These are phyloP conservation scores for Paraphaeosphaeria minitans DNA, from an alignment of 2,329 filamentous ascomycete species.

Conservation along the genomic window DNA sequence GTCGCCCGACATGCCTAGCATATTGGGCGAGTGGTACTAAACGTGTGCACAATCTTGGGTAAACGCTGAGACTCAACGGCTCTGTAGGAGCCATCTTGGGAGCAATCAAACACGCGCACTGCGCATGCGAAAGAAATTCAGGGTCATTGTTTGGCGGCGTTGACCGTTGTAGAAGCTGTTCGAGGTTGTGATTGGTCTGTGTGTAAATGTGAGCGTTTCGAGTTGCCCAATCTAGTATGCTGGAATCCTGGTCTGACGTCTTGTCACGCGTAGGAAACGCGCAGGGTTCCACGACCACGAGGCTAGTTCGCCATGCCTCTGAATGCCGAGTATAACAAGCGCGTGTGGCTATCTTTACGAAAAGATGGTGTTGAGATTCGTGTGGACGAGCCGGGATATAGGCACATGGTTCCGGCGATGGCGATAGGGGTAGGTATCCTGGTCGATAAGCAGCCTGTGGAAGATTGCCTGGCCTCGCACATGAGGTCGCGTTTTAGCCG, in stretches of 20 bases:
- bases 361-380: constrained; percentile 2
- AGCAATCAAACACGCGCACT: constrained; percentile 5
- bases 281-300: constrained; percentile 12
- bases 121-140: constrained; percentile 1
- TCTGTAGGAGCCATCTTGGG: background rate
- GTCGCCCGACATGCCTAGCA: constrained; percentile 1
- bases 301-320: constrained; percentile 1
- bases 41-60: constrained; percentile 5
- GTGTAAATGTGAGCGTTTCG: constrained; percentile 7
- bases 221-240: constrained; percentile 3
- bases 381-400: background rate
- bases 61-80: constrained; percentile 1
- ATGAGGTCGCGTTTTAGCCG: background rate
- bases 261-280: constrained; percentile 7
- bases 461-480: constrained; percentile 5
- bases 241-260: constrained; percentile 2
- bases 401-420: background rate
- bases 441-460: background rate
- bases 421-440: constrained; percentile 1
- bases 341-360: background rate
- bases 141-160: constrained; percentile 7
- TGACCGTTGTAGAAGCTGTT: background rate
- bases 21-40: constrained; percentile 4
- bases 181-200: background rate
- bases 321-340: background rate